Evolutionary conservation across 2,329 filamentous ascomycete genomes (phyloP).

Genomic region (Orbilia oligospora): DNA sequence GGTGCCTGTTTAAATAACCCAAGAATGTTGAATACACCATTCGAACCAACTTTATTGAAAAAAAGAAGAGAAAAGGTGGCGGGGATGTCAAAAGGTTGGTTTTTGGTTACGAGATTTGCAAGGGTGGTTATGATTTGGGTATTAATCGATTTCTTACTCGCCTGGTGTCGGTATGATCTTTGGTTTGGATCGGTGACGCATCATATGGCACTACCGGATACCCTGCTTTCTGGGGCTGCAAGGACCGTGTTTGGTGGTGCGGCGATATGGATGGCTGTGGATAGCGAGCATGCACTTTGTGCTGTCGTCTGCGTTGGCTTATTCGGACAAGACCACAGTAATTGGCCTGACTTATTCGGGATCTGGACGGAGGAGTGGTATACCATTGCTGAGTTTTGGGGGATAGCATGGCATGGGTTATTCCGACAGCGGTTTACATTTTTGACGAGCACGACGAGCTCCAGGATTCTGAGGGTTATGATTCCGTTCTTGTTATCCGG

Average conservation of each 20-base stretch:
- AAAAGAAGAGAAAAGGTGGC: slow-evolving; percentile 35
- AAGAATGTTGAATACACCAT: slow-evolving; percentile 44
- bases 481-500: slow-evolving; percentile 54
- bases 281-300: slow-evolving; percentile 35
- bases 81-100: slow-evolving; percentile 10
- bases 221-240: background rate
- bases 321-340: slow-evolving; percentile 35
- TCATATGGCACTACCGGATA: slow-evolving; percentile 24
- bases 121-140: slow-evolving; percentile 45
- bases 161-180: slow-evolving; percentile 43
- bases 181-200: slow-evolving; percentile 35
- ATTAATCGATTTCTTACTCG: slow-evolving; percentile 48
- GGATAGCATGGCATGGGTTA: slow-evolving; percentile 52
- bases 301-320: slow-evolving; percentile 36
- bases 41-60: slow-evolving; percentile 45
- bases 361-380: slow-evolving; percentile 57
- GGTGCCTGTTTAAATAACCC: slow-evolving; percentile 49
- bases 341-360: slow-evolving; percentile 56
- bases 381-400: slow-evolving; percentile 56
- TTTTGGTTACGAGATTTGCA: slow-evolving; percentile 15
- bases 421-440: slow-evolving; percentile 54
- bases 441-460: slow-evolving; percentile 39
- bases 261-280: slow-evolving; percentile 54
- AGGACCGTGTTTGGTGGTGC: slow-evolving; percentile 40
- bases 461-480: slow-evolving; percentile 22